These are phyloP conservation scores for Fusarium camptoceras DNA, from an alignment of 2,329 filamentous ascomycete genomes.

Conservation along the genomic window DNA sequence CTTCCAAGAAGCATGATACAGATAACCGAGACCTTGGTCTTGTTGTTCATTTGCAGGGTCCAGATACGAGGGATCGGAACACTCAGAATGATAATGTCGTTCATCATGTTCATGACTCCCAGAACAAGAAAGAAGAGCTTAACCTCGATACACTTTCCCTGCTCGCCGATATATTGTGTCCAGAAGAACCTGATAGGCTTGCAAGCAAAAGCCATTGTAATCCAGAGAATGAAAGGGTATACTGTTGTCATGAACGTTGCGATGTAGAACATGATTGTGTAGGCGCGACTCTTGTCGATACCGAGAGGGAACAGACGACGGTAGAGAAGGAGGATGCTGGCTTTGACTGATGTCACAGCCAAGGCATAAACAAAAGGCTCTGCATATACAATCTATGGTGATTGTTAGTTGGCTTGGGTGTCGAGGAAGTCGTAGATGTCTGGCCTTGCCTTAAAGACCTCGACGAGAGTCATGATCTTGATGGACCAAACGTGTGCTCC, in stretches of 20 bases:
- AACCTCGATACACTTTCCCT: background rate
- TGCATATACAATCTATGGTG: conserved; percentile 4
- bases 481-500: conserved; percentile 21
- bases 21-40: conserved; percentile 17
- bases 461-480: conserved; percentile 2
- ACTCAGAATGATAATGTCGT: conserved; percentile 12
- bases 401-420: background rate
- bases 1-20: conserved; percentile 23
- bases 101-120: conserved; percentile 25
- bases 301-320: conserved; percentile 21
- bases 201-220: conserved; percentile 17
- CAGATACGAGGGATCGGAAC: conserved; percentile 22
- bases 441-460: conserved; percentile 1
- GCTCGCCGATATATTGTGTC: conserved; percentile 6
- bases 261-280: conserved; percentile 15
- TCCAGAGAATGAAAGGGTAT: conserved; percentile 20
- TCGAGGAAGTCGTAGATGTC: fast-evolving
- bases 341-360: conserved; percentile 22
- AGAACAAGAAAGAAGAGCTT: conserved; percentile 24
- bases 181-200: conserved; percentile 18
- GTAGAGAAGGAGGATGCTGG: conserved; percentile 20
- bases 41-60: conserved; percentile 21
- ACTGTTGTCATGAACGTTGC: background rate
- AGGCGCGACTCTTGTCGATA: conserved; percentile 12
- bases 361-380: conserved; percentile 20